Base-by-base conservation (phyloP, 2,329 filamentous ascomycete genomes). In the Coniochaeta sp. region DNA sequence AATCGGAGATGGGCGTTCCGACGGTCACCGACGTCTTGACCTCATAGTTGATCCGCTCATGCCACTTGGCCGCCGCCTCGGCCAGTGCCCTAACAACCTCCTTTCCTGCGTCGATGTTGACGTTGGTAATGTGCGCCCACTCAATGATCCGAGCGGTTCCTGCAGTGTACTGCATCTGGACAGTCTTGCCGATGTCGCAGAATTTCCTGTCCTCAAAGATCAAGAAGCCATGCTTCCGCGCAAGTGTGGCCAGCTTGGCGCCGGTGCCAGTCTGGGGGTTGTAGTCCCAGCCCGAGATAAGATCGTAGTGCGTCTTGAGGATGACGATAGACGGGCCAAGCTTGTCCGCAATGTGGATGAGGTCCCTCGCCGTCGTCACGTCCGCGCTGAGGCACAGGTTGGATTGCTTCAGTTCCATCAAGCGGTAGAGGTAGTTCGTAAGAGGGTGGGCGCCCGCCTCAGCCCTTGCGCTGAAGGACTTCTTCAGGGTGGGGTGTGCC, bases 161-260 rank as follows among this genome's bases (percentile, higher is more conserved):
- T 48, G 80, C 82, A 35, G 83, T 85, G 71, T 91, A 92, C 68
- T 91, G 88, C 71, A 87, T 76, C 71, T 91, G 87, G 24, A 91
- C 87, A 7, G 88, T 92, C 70, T 87, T 88, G 60, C 88, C 88
- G 66, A 92, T 91, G 63, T 92, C 88, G 60, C 88, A 86, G 68
- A 91, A 91, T 67, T 92, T 92, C 65, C 88, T 85, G 67, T 92
- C 88, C 67, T 91, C 88, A 64, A 91, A 91, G 60, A 92, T 87
- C 56, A 92, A 79, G 65, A 86, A 86, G 50, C 82, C 82, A 60
- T 85, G 81, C 60, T 79, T 81, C 50, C 82, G 76, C 4, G 80
- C 82, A 38, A 86, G 69, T 3, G 76, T 71, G 3, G 76, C 78
- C 35, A 86, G 73, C 63, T 75, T 78, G 26, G 81, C 80, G 40